Conservation (phyloP, 2,329 filamentous ascomycete genomes). For the Huntiella bhutanensis region DNA sequence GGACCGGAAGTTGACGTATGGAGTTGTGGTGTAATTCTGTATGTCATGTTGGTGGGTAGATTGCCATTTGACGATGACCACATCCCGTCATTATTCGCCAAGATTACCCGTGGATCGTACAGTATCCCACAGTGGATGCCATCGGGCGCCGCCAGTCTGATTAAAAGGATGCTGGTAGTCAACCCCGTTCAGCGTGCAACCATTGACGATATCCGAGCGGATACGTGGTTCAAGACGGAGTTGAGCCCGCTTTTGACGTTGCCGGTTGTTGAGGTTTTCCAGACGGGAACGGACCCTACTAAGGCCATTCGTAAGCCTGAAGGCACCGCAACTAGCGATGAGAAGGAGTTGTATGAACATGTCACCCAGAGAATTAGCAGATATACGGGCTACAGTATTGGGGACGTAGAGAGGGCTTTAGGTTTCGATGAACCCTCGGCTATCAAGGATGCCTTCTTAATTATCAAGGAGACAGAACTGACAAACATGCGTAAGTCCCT, state of each 20-base stretch:
- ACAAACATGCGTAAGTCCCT: not conserved
- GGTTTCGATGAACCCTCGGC: conserved; percentile 85
- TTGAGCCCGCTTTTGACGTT: conserved; percentile 73
- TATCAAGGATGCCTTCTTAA: conserved; percentile 97
- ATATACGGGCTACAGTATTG: conserved; percentile 92
- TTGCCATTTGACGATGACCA: conserved; percentile 97
- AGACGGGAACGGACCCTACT: conserved; percentile 83
- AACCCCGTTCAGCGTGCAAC: conserved; percentile 89
- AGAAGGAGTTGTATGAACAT: conserved; percentile 78
- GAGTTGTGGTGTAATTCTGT: conserved; percentile 87
- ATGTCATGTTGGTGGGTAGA: conserved; percentile 61
- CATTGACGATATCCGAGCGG: conserved; percentile 78
- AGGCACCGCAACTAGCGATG: conserved; percentile 51
- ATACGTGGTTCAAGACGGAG: conserved; percentile 84
- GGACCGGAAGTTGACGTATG: conserved; percentile 96
- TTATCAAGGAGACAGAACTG: conserved; percentile 80
- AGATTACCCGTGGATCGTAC: conserved; percentile 89
- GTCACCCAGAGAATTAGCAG: conserved; percentile 92
- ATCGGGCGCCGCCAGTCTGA: conserved; percentile 59
- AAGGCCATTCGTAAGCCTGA: conserved; percentile 73
- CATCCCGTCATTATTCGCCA: conserved; percentile 91
- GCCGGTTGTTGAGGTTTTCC: conserved; percentile 77
- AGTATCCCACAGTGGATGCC: conserved; percentile 84
- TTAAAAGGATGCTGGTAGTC: conserved; percentile 85
- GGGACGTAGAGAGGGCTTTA: conserved; percentile 86